Evolutionary conservation across 805 yeast genomes (phyloP).

Genomic region (Suhomyces pyralidae): DNA sequence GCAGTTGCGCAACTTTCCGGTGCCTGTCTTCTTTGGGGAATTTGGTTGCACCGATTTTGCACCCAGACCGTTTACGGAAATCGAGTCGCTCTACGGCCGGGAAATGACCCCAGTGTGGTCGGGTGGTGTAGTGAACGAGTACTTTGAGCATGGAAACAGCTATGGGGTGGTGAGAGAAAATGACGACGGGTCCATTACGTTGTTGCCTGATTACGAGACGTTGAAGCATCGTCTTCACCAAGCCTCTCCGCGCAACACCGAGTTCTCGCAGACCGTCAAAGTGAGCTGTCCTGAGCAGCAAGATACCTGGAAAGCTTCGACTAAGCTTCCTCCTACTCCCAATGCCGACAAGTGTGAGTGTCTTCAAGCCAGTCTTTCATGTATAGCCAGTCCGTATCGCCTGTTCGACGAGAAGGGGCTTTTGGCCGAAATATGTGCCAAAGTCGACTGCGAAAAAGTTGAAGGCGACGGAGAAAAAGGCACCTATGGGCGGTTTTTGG

Average conservation of each 20-base stretch:
- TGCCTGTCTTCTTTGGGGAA: conserved; percentile 39
- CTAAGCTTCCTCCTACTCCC: conserved; percentile 39
- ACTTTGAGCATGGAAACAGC: conserved; percentile 32
- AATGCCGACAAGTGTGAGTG: conserved; percentile 44
- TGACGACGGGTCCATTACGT: conserved; percentile 22
- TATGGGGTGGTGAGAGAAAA: conserved; percentile 35
- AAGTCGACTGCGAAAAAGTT: conserved; percentile 39
- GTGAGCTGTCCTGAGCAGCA: conserved; percentile 1
- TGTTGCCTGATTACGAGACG: conserved; percentile 28
- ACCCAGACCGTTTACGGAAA: conserved; percentile 40
- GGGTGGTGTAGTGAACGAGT: conserved; percentile 39
- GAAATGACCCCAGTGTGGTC: conserved; percentile 37
- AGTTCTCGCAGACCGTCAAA: background rate
- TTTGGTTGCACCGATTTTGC: conserved; percentile 36
- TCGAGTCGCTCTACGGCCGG: conserved; percentile 32
- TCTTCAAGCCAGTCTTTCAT: conserved; percentile 36
- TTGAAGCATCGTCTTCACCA: conserved; percentile 21
- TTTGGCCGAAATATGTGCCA: conserved; percentile 33
- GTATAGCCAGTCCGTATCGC: conserved; percentile 30
- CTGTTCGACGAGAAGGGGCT: conserved; percentile 17
- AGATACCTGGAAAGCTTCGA: conserved; percentile 19
- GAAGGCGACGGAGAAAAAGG: conserved; percentile 34
- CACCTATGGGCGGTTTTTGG: conserved; percentile 41
- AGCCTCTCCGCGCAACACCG: conserved; percentile 18
- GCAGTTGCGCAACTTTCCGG: conserved; percentile 27